A percentile compares a stretch with the other conserved stretches of the same genome.
Evolutionary conservation across 371 early-diverging fungal genomes (phyloP).

Genomic region (Pancytospora epiphaga): DNA sequence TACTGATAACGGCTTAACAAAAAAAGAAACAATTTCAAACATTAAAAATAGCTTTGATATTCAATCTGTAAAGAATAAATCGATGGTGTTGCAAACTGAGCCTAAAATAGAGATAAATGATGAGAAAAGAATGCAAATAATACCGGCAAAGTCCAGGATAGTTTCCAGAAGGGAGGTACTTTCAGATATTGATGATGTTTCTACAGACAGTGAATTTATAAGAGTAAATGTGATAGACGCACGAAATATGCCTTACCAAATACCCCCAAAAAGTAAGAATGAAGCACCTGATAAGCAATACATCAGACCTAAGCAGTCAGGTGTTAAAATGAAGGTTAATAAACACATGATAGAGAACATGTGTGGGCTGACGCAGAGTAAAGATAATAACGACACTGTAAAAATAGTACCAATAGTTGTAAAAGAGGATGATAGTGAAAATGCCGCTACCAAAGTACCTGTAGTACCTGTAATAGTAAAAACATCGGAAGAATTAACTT

Average conservation of each 20-base stretch:
- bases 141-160: no score
- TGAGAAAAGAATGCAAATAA: no score
- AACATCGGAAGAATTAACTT: no score
- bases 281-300: neutral
- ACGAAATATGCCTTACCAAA: neutral
- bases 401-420: no score
- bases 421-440: neutral
- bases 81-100: no score
- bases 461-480: neutral
- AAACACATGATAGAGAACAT: neutral
- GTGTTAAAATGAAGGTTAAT: neutral
- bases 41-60: no score
- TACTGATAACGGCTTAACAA: no score
- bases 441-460: neutral
- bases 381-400: neutral
- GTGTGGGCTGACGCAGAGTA: neutral
- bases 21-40: no score
- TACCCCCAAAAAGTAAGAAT: no score
- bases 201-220: neutral
- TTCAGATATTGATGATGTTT: conserved; percentile 6
- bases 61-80: no score
- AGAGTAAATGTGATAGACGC: neutral
- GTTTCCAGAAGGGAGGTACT: neutral
- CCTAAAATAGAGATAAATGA: no score
- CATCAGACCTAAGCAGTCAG: neutral